Conservation (phyloP, 352 stramenopile genomes). For the Phytophthora fragariae region DNA sequence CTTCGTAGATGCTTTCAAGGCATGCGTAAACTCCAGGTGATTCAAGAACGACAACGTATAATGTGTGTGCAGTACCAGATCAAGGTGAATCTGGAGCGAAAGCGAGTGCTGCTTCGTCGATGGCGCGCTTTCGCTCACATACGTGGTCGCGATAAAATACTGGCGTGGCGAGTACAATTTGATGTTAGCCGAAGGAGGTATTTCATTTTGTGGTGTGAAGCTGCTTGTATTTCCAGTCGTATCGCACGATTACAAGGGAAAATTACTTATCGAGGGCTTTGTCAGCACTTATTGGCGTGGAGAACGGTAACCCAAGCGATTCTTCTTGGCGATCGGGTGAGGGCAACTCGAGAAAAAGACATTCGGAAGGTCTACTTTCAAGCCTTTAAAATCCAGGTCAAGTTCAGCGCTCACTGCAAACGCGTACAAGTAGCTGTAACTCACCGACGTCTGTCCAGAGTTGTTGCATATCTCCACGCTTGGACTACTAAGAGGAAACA, state of each 20-base stretch:
- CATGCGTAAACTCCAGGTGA: conserved; percentile 12
- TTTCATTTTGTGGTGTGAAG: conserved; percentile 43
- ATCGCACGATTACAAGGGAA: conserved; percentile 20
- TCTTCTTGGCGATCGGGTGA: conserved; percentile 16
- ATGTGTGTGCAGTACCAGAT: conserved; percentile 8
- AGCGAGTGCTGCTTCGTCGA: conserved; percentile 17
- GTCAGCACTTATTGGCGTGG: conserved; percentile 42
- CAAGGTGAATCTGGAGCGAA: conserved; percentile 11
- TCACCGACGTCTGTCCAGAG: conserved; percentile 15
- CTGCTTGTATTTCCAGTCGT: conserved; percentile 14
- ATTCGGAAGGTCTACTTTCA: conserved; percentile 22
- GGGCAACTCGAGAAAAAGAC: conserved; percentile 2
- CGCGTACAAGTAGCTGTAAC: conserved; percentile 1
- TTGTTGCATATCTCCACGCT: conserved; percentile 10
- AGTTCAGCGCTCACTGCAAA: conserved; percentile 8
- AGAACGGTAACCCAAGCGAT: conserved; percentile 22
- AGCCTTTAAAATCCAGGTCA: conserved; percentile 18
- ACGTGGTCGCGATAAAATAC: conserved; percentile 13
- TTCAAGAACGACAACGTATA: conserved; percentile 12
- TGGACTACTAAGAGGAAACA: conserved; percentile 21
- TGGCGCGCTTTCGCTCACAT: conserved; percentile 31
- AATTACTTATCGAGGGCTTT: conserved; percentile 18
- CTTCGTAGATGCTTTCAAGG: conserved; percentile 20
- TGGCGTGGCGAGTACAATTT: conserved; percentile 30
- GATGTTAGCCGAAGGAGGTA: conserved; percentile 32